These are phyloP conservation scores for Nepenthes gracilis DNA, from an alignment of 148 eudicot genomes.

Conservation along the genomic window DNA sequence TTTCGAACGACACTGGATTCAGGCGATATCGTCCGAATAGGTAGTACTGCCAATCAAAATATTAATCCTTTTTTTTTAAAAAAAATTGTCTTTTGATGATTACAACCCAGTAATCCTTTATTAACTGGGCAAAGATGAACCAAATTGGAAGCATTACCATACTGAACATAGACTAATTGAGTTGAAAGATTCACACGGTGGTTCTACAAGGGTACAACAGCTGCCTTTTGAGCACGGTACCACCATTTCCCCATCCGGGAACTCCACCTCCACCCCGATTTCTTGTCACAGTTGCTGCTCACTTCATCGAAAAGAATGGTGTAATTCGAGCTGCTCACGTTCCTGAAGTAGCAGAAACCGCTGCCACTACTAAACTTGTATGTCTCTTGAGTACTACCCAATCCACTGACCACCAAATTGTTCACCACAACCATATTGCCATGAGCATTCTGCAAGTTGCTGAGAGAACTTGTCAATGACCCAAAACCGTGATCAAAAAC, in stretches of 20 bases:
- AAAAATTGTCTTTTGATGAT: too few species aligned
- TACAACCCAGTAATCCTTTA: too few species aligned
- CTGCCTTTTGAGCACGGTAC: not conserved
- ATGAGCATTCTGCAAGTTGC: constrained; percentile 35
- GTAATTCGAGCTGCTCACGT: constrained; percentile 63
- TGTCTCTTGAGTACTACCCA: constrained; percentile 39
- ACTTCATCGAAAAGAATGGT: constrained; percentile 57
- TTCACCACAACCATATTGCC: constrained; percentile 35
- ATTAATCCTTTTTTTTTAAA: too few species aligned
- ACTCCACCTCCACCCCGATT: not conserved
- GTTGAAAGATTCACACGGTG: not conserved
- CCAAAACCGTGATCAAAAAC: constrained; percentile 6
- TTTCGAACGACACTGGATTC: too few species aligned
- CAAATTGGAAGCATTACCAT: too few species aligned
- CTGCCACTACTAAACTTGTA: constrained; percentile 23
- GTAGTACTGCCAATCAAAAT: too few species aligned
- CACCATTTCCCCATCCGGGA: constrained; percentile 3
- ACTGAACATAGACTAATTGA: too few species aligned
- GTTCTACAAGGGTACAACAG: not conserved
- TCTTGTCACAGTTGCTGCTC: constrained; percentile 27
- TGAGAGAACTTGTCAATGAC: constrained; percentile 11
- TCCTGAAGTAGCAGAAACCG: constrained; percentile 46
- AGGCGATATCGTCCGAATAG: too few species aligned
- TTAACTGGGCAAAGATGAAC: too few species aligned
- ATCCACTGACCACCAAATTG: constrained; percentile 35